Conservation (phyloP, 2,329 filamentous ascomycete genomes). For the Aspergillus sp. region DNA sequence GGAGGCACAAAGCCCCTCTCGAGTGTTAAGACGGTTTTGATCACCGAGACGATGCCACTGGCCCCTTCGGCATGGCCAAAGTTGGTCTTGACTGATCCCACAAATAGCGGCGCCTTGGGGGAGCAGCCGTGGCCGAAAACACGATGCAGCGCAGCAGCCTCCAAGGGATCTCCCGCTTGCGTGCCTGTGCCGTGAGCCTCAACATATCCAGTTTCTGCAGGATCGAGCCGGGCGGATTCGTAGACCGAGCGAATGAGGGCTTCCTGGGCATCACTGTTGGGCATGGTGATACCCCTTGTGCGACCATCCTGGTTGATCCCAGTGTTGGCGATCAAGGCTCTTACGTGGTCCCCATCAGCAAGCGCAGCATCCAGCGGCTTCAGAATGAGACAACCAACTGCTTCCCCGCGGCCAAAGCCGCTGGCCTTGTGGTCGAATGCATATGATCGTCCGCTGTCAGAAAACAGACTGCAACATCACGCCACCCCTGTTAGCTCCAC, state of each 20-base stretch:
- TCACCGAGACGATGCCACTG: slow-evolving; percentile 22
- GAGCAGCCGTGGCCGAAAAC: slow-evolving; percentile 16
- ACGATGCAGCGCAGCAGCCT: slow-evolving; percentile 42
- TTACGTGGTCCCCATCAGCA: slow-evolving; percentile 27
- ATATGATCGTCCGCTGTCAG: slow-evolving; percentile 19
- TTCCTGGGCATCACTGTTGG: slow-evolving; percentile 30
- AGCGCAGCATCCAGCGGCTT: slow-evolving; percentile 28
- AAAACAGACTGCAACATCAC: slow-evolving; percentile 12
- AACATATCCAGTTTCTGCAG: slow-evolving; percentile 19
- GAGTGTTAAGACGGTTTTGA: slow-evolving; percentile 23
- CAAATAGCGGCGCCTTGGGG: slow-evolving; percentile 7
- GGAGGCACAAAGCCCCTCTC: slow-evolving; percentile 17
- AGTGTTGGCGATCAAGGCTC: slow-evolving; percentile 27
- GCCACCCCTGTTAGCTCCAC: background rate
- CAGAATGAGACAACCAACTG: slow-evolving; percentile 24
- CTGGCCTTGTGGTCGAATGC: slow-evolving; percentile 20
- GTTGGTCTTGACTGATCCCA: slow-evolving; percentile 19
- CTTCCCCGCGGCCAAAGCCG: slow-evolving; percentile 29
- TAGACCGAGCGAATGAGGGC: slow-evolving; percentile 32
- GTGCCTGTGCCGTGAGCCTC: slow-evolving; percentile 53
- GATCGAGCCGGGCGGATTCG: slow-evolving; percentile 24
- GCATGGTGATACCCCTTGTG: slow-evolving; percentile 36
- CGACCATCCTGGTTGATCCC: slow-evolving; percentile 27
- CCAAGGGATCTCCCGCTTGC: slow-evolving; percentile 49
- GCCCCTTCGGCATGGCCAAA: slow-evolving; percentile 22